Percentiles rank a stretch among this genome's conserved stretches.
These are phyloP conservation scores for Scleroderma bovista DNA, from an alignment of 768 basidiomycete genomes.

Conservation along the genomic window DNA sequence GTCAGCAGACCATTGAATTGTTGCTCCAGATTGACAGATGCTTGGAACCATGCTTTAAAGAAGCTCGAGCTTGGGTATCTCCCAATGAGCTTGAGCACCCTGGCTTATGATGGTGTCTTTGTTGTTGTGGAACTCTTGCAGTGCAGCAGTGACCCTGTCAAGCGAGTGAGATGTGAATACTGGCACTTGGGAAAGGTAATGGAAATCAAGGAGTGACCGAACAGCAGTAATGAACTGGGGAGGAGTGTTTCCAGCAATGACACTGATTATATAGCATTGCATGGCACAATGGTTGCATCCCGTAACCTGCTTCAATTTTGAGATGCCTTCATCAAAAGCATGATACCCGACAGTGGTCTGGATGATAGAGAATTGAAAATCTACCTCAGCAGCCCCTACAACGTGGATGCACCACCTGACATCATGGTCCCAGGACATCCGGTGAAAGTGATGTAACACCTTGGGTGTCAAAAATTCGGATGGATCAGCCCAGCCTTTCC, in stretches of 20 bases:
- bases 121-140: conserved; percentile 28
- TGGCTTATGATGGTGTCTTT: conserved; percentile 30
- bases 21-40: too few relatives aligned
- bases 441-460: background rate
- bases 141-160: conserved; percentile 11
- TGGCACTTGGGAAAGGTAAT: conserved; percentile 29
- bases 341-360: too few relatives aligned
- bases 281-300: too few relatives aligned
- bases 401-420: background rate
- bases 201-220: conserved; percentile 32
- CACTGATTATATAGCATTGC: too few relatives aligned
- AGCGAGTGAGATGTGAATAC: conserved; percentile 19
- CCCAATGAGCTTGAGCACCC: conserved; percentile 27
- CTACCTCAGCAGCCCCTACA: too few relatives aligned
- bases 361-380: too few relatives aligned
- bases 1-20: too few relatives aligned
- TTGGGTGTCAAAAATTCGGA: conserved; percentile 6
- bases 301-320: too few relatives aligned
- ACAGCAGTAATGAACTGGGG: conserved; percentile 25
- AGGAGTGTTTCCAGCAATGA: too few relatives aligned
- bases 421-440: too few relatives aligned
- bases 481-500: too few relatives aligned
- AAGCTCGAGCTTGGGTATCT: conserved; percentile 39
- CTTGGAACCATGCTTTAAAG: conserved; percentile 32
- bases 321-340: too few relatives aligned